Conservation (phyloP, 2,329 filamentous ascomycete genomes). For the Talaromyces albobiverticillius region DNA sequence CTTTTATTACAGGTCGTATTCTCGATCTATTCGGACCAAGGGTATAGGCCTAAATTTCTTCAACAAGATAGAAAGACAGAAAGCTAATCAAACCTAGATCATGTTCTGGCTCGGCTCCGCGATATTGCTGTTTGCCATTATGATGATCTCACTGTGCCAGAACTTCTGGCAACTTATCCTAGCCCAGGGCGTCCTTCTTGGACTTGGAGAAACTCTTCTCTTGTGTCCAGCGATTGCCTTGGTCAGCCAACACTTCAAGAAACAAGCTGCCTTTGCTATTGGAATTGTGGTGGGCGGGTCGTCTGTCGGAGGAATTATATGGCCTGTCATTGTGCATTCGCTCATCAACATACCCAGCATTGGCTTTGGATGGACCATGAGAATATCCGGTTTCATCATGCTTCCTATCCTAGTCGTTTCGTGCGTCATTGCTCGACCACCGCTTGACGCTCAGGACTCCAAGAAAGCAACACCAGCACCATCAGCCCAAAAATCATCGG, state of each 20-base stretch:
- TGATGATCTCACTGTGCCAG: constrained; percentile 38
- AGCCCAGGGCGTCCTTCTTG: constrained; percentile 34
- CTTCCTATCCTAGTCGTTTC: constrained; percentile 33
- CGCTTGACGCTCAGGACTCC: background rate
- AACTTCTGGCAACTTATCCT: constrained; percentile 39
- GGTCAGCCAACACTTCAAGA: constrained; percentile 29
- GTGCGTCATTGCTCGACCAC: constrained; percentile 21
- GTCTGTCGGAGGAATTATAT: constrained; percentile 34
- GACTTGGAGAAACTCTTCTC: constrained; percentile 28
- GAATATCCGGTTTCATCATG: constrained; percentile 42
- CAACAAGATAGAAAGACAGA: too few species aligned
- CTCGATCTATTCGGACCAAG: constrained; percentile 32
- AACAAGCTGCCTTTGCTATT: constrained; percentile 28
- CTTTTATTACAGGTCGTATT: constrained; percentile 26
- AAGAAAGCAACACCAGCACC: constrained; percentile 1
- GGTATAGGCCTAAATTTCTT: too few species aligned
- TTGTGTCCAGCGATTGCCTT: constrained; percentile 30
- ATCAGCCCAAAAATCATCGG: constrained; percentile 10
- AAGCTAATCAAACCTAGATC: constrained; percentile 19
- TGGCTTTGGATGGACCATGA: constrained; percentile 37
- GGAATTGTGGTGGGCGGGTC: constrained; percentile 33
- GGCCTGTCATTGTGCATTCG: constrained; percentile 32
- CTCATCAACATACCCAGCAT: constrained; percentile 25
- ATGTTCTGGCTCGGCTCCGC: constrained; percentile 27
- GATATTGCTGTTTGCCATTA: constrained; percentile 28